Conservation (phyloP, 768 basidiomycete genomes). For the Russula compacta region DNA sequence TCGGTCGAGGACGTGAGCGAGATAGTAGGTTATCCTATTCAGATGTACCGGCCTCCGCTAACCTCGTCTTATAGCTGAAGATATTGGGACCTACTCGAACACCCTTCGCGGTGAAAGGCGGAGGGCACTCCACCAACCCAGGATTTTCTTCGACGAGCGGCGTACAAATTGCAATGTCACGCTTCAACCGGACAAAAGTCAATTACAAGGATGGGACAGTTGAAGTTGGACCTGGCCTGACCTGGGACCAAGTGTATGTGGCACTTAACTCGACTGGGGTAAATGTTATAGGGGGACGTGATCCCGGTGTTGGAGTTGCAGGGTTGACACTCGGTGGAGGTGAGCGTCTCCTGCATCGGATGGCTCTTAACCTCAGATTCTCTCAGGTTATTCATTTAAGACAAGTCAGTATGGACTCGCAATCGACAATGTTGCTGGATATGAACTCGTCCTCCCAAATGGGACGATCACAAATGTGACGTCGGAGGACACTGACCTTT, state of each 20-base stretch:
- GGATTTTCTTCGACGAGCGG: not conserved
- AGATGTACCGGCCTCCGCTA: not conserved
- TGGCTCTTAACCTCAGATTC: not conserved
- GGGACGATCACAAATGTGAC: slow-evolving; percentile 16
- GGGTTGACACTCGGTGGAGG: slow-evolving; percentile 12
- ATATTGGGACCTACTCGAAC: not conserved
- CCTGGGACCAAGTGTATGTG: not conserved
- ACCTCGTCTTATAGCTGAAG: not conserved
- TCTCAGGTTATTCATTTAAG: slow-evolving; percentile 25
- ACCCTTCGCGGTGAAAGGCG: not conserved
- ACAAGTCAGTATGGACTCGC: slow-evolving; percentile 28
- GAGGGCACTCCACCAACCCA: not conserved
- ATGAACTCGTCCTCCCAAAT: slow-evolving; percentile 25
- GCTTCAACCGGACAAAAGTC: not conserved
- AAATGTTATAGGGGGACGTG: not conserved
- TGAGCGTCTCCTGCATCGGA: not conserved
- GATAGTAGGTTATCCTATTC: slow-evolving; percentile 5
- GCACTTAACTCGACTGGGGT: not conserved
- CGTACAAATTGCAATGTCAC: not conserved
- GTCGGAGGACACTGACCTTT: not conserved
- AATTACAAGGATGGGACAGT: not conserved
- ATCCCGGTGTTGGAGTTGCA: not conserved
- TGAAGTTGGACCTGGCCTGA: not conserved
- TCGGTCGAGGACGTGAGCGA: slow-evolving; percentile 12
- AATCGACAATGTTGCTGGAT: slow-evolving; percentile 27